phyloP scores from a whole-genome alignment of 2,329 filamentous ascomycete genomes.

The Zasmidium cellare region DNA sequence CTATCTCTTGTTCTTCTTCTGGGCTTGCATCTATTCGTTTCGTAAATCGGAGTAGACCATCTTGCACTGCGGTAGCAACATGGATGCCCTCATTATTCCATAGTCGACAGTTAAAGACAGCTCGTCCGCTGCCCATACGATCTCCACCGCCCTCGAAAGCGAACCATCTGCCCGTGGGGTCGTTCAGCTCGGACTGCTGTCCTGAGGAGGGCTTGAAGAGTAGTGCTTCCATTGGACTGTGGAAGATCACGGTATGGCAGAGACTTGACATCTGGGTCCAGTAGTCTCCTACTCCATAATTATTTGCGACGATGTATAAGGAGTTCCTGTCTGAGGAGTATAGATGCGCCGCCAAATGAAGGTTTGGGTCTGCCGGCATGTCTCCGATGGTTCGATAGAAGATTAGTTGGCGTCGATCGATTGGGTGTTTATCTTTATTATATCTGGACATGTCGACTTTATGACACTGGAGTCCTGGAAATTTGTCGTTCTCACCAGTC shows the following conservation, averaged over 20 bases:
- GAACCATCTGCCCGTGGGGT: conserved; percentile 44
- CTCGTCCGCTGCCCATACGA: conserved; percentile 46
- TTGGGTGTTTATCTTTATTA: conserved; percentile 41
- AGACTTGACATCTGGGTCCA: conserved; percentile 49
- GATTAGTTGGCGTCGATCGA: conserved; percentile 44
- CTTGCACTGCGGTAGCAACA: conserved; percentile 51
- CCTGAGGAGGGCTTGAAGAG: conserved; percentile 32
- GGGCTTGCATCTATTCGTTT: background rate
- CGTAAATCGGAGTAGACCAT: conserved; percentile 45
- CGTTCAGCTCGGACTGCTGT: conserved; percentile 29
- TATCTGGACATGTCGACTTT: conserved; percentile 56
- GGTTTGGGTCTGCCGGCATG: conserved; percentile 45
- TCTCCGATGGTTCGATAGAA: conserved; percentile 48
- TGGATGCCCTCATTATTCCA: conserved; percentile 45
- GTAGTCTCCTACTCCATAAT: conserved; percentile 43
- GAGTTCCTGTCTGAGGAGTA: conserved; percentile 60
- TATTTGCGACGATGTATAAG: conserved; percentile 53
- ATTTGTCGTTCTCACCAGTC: conserved; percentile 40
- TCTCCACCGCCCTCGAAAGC: conserved; percentile 51
- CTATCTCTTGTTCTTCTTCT: background rate
- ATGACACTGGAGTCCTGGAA: conserved; percentile 48
- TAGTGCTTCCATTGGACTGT: conserved; percentile 42
- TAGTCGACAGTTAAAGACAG: conserved; percentile 48
- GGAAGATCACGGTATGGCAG: conserved; percentile 51
- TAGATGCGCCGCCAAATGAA: conserved; percentile 59